Percentiles rank a stretch among this genome's conserved stretches.
phyloP scores from a whole-genome alignment of 139 green algal species.

The Trebouxia sp. region DNA sequence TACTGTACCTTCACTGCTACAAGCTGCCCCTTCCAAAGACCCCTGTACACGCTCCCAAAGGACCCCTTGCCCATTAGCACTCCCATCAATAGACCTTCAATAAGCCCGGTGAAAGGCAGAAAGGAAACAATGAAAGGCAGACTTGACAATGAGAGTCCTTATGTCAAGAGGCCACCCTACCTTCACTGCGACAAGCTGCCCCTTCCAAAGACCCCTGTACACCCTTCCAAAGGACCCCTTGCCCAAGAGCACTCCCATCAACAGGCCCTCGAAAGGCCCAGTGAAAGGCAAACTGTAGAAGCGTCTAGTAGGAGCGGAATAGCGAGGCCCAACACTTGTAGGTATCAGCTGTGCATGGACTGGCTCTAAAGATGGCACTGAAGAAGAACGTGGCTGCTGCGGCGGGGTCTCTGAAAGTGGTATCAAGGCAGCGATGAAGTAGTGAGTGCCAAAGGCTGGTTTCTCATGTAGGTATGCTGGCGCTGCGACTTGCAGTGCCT shows the following conservation, averaged over 20 bases:
- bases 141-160: too few relatives aligned
- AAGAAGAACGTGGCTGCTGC: too few relatives aligned
- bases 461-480: neutral
- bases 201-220: constrained; percentile 42
- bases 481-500: neutral
- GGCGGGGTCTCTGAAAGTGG: too few relatives aligned
- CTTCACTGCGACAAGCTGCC: constrained; percentile 51
- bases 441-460: neutral
- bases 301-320: neutral
- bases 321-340: neutral
- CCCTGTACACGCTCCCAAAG: constrained; percentile 50
- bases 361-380: neutral
- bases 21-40: constrained; percentile 25
- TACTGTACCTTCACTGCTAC: constrained; percentile 58
- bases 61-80: constrained; percentile 42
- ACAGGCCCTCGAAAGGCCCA: constrained; percentile 35
- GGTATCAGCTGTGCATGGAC: neutral
- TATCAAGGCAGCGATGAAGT: neutral
- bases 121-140: too few relatives aligned
- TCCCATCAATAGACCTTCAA: constrained; percentile 33
- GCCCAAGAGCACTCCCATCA: constrained; percentile 42
- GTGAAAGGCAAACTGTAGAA: constrained; percentile 20
- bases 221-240: constrained; percentile 51
- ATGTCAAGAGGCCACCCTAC: too few relatives aligned
- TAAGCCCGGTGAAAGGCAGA: neutral